Evolutionary conservation across 352 stramenopile species (phyloP).

Genomic region (Pythium angustatum): DNA sequence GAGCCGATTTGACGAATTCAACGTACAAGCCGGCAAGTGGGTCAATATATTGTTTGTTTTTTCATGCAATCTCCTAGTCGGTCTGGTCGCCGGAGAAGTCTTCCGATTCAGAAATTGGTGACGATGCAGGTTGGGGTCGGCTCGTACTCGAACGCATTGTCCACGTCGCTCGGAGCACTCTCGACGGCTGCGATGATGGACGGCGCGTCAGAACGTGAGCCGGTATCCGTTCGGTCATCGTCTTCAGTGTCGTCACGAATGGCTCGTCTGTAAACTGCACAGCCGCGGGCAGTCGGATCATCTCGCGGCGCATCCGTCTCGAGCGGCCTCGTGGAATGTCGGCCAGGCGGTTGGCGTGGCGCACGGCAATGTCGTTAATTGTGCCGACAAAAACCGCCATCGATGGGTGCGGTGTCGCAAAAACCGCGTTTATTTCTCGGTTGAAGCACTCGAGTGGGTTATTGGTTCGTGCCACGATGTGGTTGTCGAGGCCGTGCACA

Average conservation of each 20-base stretch:
- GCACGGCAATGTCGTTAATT: not conserved
- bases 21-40: too few relatives aligned
- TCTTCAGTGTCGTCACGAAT: not conserved
- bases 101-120: not conserved
- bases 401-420: conserved; percentile 11
- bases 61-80: not conserved
- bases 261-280: not conserved
- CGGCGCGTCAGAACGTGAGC: not conserved
- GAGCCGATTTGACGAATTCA: not conserved
- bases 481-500: conserved; percentile 12
- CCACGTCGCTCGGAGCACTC: not conserved
- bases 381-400: conserved; percentile 3
- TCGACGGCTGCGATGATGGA: not conserved
- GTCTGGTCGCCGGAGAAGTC: not conserved
- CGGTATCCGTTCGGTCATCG: not conserved
- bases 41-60: too few relatives aligned
- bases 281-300: too few relatives aligned
- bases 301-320: not conserved
- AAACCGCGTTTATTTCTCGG: conserved; percentile 10
- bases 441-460: conserved; percentile 18
- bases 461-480: conserved; percentile 10
- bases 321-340: conserved; percentile 7
- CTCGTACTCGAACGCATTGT: not conserved
- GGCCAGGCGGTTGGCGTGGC: not conserved
- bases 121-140: not conserved